A percentile compares a stretch with the other conserved stretches of the same genome.
Evolutionary conservation across 1,284 basidiomycete genomes (phyloP).

Genomic region (Ustilago trichophora): DNA sequence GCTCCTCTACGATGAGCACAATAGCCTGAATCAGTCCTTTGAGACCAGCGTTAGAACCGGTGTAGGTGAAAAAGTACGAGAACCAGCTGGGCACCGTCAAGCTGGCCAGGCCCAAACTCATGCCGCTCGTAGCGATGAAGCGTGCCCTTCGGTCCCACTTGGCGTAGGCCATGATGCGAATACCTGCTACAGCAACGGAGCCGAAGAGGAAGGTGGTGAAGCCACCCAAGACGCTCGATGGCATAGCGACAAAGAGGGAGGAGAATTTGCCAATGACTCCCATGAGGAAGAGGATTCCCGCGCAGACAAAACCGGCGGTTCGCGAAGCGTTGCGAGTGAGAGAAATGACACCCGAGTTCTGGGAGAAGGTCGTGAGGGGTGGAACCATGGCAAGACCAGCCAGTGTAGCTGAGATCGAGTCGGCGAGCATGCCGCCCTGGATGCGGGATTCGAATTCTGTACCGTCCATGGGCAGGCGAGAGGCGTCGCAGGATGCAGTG

Average conservation of each 20-base stretch:
- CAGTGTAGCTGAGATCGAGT: constrained; percentile 32
- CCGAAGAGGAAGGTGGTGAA: constrained; percentile 44
- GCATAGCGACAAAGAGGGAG: constrained; percentile 37
- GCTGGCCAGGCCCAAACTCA: constrained; percentile 29
- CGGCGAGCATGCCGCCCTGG: constrained; percentile 42
- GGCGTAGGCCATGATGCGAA: constrained; percentile 43
- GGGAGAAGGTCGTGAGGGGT: constrained; percentile 35
- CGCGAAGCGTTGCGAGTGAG: constrained; percentile 35
- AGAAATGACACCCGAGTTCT: constrained; percentile 40
- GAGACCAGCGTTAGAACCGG: constrained; percentile 16
- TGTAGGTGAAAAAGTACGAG: constrained; percentile 40
- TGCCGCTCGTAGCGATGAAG: constrained; percentile 33
- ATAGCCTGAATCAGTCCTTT: constrained; percentile 35
- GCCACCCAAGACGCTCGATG: constrained; percentile 27
- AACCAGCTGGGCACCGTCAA: constrained; percentile 35
- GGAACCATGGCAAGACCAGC: constrained; percentile 31
- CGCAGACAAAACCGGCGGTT: constrained; percentile 30
- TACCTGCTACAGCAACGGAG: constrained; percentile 32
- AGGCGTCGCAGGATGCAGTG: constrained; percentile 35
- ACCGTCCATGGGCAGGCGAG: constrained; percentile 34
- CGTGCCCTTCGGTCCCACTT: constrained; percentile 39
- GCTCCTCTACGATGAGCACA: constrained; percentile 40
- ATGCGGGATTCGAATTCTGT: constrained; percentile 32
- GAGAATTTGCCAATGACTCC: constrained; percentile 38
- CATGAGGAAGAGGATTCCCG: constrained; percentile 36